Conservation (phyloP, 2,329 filamentous ascomycete genomes). For the Aspergillus neotritici region DNA sequence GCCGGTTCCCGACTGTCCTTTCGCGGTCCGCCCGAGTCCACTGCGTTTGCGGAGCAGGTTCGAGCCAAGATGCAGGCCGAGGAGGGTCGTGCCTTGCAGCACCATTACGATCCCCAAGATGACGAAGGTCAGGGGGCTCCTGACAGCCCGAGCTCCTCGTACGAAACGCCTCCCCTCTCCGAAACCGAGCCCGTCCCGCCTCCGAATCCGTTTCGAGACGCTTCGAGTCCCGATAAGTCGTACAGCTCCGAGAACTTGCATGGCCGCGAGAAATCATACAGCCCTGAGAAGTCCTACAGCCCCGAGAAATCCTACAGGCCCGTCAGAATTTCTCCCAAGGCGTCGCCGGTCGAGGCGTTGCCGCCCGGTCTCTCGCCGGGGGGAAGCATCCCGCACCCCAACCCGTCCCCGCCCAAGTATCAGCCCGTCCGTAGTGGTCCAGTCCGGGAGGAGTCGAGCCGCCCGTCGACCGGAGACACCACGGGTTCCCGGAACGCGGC, state of each 20-base stretch:
- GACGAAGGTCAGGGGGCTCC: conserved; percentile 12
- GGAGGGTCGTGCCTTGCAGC: conserved; percentile 47
- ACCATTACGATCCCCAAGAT: conserved; percentile 30
- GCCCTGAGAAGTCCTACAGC: no score
- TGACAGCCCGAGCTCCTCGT: conserved; percentile 19
- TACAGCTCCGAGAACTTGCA: no score
- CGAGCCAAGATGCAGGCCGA: conserved; percentile 50
- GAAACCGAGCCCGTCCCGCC: conserved; percentile 21
- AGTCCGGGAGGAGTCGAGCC: conserved; percentile 5
- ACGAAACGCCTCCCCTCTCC: conserved; percentile 27
- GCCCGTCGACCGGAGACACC: conserved; percentile 13
- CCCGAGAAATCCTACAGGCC: no score
- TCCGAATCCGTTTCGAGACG: conserved; percentile 23
- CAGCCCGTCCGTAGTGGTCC: conserved; percentile 9
- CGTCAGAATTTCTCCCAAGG: no score
- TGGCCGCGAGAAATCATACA: no score
- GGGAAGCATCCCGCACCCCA: conserved; percentile 13
- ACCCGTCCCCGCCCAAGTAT: conserved; percentile 14
- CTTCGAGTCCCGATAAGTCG: conserved; percentile 14
- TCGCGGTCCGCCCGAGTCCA: conserved; percentile 34
- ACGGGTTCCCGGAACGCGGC: conserved; percentile 18
- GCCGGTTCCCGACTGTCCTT: conserved; percentile 36
- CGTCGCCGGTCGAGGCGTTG: conserved; percentile 5
- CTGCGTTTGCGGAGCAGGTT: conserved; percentile 43
- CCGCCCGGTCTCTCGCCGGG: conserved; percentile 21